A percentile compares a stretch with the other conserved stretches of the same genome.
Conservation (phyloP, 164 flowering plant genomes). For the Liquidambar formosana region DNA sequence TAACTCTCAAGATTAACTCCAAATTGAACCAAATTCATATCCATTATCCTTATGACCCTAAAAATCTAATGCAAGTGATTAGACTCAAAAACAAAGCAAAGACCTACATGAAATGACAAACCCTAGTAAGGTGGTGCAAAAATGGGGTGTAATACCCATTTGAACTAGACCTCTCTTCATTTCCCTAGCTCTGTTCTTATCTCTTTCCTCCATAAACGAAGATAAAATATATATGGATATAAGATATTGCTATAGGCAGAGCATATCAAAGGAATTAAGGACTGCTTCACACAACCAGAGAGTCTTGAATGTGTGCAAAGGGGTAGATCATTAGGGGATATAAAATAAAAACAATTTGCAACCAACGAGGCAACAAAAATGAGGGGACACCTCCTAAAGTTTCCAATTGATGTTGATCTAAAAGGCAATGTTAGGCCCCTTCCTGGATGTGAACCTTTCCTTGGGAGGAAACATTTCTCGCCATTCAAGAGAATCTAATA, state of each 20-base stretch:
- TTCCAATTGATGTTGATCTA: slow-evolving; percentile 40
- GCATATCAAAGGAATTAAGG: slow-evolving; percentile 69
- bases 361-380: slow-evolving; percentile 67
- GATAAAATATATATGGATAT: slow-evolving; percentile 40
- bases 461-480: slow-evolving; percentile 83
- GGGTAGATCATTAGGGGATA: slow-evolving; percentile 60
- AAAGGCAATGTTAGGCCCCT: slow-evolving; percentile 82
- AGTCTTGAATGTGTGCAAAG: slow-evolving; percentile 74
- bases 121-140: too few species aligned
- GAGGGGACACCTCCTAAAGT: slow-evolving; percentile 68
- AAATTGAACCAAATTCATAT: too few species aligned
- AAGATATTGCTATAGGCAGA: slow-evolving; percentile 72
- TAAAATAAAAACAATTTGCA: slow-evolving; percentile 22
- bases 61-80: too few species aligned
- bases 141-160: too few species aligned
- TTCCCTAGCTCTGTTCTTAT: too few species aligned
- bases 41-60: too few species aligned
- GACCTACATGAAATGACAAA: too few species aligned
- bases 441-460: slow-evolving; percentile 72
- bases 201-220: too few species aligned
- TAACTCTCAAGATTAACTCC: too few species aligned
- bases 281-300: slow-evolving; percentile 70
- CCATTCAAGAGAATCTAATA: slow-evolving; percentile 79
- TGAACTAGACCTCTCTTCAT: too few species aligned
- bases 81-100: too few species aligned